These are phyloP conservation scores for Colletotrichum siamense DNA, from an alignment of 2,329 filamentous ascomycete species.

Conservation along the genomic window DNA sequence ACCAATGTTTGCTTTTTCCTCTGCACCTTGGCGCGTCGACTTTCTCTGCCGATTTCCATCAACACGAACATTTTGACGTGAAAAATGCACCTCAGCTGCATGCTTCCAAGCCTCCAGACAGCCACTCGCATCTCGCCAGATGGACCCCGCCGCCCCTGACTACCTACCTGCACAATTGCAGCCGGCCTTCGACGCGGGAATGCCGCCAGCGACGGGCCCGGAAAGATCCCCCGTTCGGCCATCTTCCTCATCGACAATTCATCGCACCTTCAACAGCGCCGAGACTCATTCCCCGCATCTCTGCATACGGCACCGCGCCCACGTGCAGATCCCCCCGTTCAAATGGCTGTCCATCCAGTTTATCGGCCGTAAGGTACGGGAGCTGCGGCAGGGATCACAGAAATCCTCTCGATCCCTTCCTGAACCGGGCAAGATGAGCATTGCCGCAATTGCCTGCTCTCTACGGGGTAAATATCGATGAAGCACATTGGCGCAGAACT, in stretches of 20 bases:
- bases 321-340: slow-evolving; percentile 2
- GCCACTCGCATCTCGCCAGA: background rate
- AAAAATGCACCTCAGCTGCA: background rate
- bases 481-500: background rate
- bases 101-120: background rate
- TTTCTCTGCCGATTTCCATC: background rate
- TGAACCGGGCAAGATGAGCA: background rate
- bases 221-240: background rate
- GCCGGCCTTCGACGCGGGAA: background rate
- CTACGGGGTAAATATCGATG: background rate
- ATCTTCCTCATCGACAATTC: background rate
- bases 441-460: background rate
- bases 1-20: slow-evolving; percentile 7
- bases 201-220: background rate
- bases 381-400: background rate
- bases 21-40: background rate
- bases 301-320: background rate
- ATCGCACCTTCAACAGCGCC: background rate
- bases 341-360: background rate
- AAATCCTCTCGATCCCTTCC: background rate
- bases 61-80: background rate
- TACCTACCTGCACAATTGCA: background rate
- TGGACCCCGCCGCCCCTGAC: background rate
- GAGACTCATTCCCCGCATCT: background rate
- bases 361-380: slow-evolving; percentile 7